These are phyloP conservation scores for Lablab purpureus DNA, from an alignment of 306 rosid genomes.

Conservation along the genomic window DNA sequence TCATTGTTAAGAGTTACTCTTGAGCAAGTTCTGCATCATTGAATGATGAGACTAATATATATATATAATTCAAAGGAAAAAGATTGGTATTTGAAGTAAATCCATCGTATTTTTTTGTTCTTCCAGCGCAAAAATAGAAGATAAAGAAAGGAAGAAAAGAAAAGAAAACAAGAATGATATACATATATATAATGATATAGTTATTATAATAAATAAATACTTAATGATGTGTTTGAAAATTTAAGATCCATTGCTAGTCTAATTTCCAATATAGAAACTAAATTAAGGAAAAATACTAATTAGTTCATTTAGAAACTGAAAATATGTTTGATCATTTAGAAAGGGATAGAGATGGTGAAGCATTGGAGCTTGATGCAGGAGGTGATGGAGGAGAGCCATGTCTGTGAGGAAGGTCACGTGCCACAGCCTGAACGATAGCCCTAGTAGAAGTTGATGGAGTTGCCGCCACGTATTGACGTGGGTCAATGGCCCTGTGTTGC, in stretches of 20 bases:
- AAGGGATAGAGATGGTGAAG: slow-evolving; percentile 54
- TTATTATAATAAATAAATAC: slow-evolving; percentile 12
- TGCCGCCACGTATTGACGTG: slow-evolving; percentile 50
- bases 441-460: slow-evolving; percentile 32
- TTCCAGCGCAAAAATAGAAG: neutral
- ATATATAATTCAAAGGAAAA: too few species aligned
- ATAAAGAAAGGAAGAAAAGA: neutral
- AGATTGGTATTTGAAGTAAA: too few species aligned
- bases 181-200: neutral
- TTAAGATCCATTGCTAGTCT: slow-evolving; percentile 25
- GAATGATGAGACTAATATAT: too few species aligned
- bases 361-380: slow-evolving; percentile 50
- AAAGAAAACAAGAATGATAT: neutral
- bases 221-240: slow-evolving; percentile 44
- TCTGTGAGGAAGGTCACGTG: slow-evolving; percentile 61
- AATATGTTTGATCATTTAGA: slow-evolving; percentile 55
- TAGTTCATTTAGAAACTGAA: neutral
- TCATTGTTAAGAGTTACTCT: too few species aligned
- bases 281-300: slow-evolving; percentile 23
- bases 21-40: too few species aligned
- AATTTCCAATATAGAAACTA: slow-evolving; percentile 32
- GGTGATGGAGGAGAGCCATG: slow-evolving; percentile 53
- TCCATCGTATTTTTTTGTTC: neutral
- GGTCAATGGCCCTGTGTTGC: slow-evolving; percentile 68
- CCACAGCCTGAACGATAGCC: slow-evolving; percentile 63